Evolutionary conservation across 768 basidiomycete genomes (phyloP), one percentile per base, ranked within the genome.

Genomic region (Leccinum ochraceum): DNA sequence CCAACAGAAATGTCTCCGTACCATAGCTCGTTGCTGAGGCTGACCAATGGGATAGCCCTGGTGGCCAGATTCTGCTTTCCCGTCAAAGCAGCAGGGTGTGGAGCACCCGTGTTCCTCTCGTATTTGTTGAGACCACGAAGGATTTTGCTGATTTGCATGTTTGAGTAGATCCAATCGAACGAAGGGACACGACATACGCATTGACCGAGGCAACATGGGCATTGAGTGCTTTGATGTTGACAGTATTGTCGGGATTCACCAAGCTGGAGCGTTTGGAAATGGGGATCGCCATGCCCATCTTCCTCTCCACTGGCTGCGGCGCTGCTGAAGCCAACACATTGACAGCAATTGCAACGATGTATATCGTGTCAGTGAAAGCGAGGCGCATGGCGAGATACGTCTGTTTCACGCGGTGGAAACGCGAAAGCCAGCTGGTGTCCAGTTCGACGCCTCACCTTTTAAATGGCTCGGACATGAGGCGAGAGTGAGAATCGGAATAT

Each of bases 1-100:
- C 63, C 68, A 7, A 64, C 54, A 6, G 34, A 28, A 13, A 69
- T 60, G 7, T 8, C 22, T 13, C 65, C 60, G 5, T 56, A 69
- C 65, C 65, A 69, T 6, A 59, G 30, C 4, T 17, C 3, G 22
- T 3, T 36, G 6, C 1, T 3, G 14, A n/a, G 0, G 10, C 36
- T 20, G 3, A 36, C 54, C 55, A 68, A 49, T 11, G 24, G 14
- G 1, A 48, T 51, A 20, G 10, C n/a, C 4, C 39, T 53, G n/a
- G 49, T 26, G 10, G 16, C 28, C 3, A 50, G 51, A 22, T 53
- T 57, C 34, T 34, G 20, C 3, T n/a, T n/a, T 3, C 22, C 26
- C 4, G 11, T 32, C 17, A 20, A 17, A 13, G 50, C 39, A 11
- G 58, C 28, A 26, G 54, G 64, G 26, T 66, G 59, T 0, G 1